Evolutionary conservation across 1,139 yeast species (phyloP).

Genomic region (Neolecta irregularis): DNA sequence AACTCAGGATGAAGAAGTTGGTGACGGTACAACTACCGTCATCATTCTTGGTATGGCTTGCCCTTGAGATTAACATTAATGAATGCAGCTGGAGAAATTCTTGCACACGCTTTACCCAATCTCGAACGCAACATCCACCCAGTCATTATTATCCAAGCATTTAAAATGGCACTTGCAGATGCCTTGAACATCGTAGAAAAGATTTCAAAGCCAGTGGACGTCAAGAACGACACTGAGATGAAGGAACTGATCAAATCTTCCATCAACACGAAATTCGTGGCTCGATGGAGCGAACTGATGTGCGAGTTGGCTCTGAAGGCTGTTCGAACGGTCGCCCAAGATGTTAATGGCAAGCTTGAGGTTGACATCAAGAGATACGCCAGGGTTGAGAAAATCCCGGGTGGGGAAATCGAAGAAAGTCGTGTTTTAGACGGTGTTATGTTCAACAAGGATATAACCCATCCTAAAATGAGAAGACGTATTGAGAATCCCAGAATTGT

Average conservation of each 20-base stretch:
- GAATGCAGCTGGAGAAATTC: constrained; percentile 85
- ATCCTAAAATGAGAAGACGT: constrained; percentile 87
- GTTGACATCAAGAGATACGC: constrained; percentile 88
- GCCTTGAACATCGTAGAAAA: constrained; percentile 77
- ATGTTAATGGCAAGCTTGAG: constrained; percentile 54
- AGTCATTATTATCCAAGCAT: constrained; percentile 84
- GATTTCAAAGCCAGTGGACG: constrained; percentile 74
- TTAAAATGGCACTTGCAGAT: constrained; percentile 79
- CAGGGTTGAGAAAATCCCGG: constrained; percentile 89
- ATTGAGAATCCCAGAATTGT: constrained; percentile 81
- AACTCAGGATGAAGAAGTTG: constrained; percentile 98
- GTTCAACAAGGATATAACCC: constrained; percentile 91
- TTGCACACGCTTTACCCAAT: constrained; percentile 90
- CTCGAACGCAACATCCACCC: constrained; percentile 91
- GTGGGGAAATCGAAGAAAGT: constrained; percentile 88
- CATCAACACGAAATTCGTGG: constrained; percentile 88
- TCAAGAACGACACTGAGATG: constrained; percentile 74
- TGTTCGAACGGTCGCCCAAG: constrained; percentile 63
- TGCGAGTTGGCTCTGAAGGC: constrained; percentile 77
- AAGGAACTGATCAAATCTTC: constrained; percentile 72
- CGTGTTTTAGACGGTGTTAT: constrained; percentile 80
- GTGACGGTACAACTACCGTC: constrained; percentile 96
- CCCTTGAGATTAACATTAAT: constrained; percentile 15
- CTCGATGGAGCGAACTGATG: constrained; percentile 86
- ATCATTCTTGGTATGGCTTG: constrained; percentile 29